Evolutionary conservation across 2,329 filamentous ascomycete species (phyloP), one percentile per base, ranked within the genome.

Genomic region (Alternaria postmessia): DNA sequence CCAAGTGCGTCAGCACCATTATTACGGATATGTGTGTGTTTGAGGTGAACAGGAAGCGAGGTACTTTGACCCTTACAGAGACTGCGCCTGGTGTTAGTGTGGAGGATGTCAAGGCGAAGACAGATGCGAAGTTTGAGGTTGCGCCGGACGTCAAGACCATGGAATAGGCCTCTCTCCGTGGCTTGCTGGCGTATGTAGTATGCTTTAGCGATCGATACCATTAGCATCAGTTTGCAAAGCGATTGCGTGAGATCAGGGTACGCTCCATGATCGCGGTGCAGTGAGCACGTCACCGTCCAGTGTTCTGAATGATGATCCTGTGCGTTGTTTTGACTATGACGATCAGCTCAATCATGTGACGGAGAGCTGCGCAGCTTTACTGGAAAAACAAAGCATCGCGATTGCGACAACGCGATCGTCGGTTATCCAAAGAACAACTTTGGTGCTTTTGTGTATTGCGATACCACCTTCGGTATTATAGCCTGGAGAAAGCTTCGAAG

Each of bases 51-150:
- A 65, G 74, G 55, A 87, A 42, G 82, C 90, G 42, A 90, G 93
- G 28, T 3, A 67, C 61, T 6, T 83, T 96, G 71, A 94, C 89
- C 12, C 82, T 96, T 59, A 85, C 93, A 62, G 93, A 96, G 82
- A 87, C 94, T 72, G 93, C 93, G 11, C 90, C 94, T 52, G 92
- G 92, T 20, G 91, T 96, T 5, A 94, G 89, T 1, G 91, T 96
- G 6, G 93, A 96, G 20, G 92, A 96, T 82, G 87, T 96, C 69
- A 90, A 88, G 85, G 85, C 84, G 75, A 96, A 96, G 87, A 96
- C 93, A 0, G 92, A 92, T 73, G 93, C 93, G 28, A 88, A 90
- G 1, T 96, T 96, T 83, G 86, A 83, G 65, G 91, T 96, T 42
- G 87, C 91, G 1, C 87, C 92, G 42, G 86, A 93, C 68, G 77